phyloP scores from a whole-genome alignment of 164 flowering plant genomes.

The Malania oleifera region DNA sequence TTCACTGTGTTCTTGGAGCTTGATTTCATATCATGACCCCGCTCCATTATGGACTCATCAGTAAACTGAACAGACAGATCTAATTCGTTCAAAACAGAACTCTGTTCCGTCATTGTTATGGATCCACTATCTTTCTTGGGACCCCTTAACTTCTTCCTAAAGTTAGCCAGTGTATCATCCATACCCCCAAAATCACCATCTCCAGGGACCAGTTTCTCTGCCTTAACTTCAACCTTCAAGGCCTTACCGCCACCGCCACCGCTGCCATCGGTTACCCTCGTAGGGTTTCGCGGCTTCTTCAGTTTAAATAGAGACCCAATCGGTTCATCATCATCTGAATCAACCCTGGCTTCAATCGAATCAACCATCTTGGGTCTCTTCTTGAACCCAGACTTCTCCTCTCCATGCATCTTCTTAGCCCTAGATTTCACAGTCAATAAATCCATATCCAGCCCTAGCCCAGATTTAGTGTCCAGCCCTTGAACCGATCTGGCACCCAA shows the following conservation, averaged over 20 bases:
- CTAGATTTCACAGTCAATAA: conserved; percentile 15
- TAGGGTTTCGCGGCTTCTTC: conserved; percentile 39
- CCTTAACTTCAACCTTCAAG: conserved; percentile 24
- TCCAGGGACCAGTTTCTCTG: conserved; percentile 18
- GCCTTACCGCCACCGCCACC: conserved; percentile 12
- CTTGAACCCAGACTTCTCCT: conserved; percentile 30
- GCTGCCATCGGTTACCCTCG: conserved; percentile 28
- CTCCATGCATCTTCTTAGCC: conserved; percentile 38
- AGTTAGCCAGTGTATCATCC: conserved; percentile 73
- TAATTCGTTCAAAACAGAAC: conserved; percentile 4
- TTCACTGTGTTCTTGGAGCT: conserved; percentile 16
- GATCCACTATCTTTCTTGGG: conserved; percentile 51
- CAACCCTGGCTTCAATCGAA: conserved; percentile 27
- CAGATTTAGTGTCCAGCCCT: conserved; percentile 19
- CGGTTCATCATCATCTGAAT: conserved; percentile 59
- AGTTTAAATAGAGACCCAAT: conserved; percentile 51
- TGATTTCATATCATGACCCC: conserved; percentile 16
- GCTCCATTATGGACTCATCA: conserved; percentile 11
- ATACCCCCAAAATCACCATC: conserved; percentile 46
- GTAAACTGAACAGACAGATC: conserved; percentile 13
- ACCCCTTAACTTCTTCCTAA: conserved; percentile 59
- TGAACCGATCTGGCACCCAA: conserved; percentile 10
- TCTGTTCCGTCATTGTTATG: conserved; percentile 15
- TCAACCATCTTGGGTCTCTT: conserved; percentile 27
- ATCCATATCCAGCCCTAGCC: conserved; percentile 20